Conservation (phyloP, 176 grass and related monocot species). For the Avena insularis region DNA sequence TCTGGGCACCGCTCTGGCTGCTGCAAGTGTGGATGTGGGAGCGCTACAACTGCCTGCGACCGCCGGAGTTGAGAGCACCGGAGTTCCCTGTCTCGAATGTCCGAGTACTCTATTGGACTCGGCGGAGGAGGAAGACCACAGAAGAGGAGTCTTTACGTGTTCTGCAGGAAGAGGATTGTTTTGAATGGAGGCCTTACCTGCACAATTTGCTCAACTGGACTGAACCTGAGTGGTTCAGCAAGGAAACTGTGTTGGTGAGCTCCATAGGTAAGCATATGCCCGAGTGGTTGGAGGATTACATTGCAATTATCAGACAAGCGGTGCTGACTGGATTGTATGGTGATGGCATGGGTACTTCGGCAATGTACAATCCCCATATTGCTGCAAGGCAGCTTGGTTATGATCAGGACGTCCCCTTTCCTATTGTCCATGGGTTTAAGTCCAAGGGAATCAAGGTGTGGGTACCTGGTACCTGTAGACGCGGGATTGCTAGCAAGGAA, state of each 20-base stretch:
- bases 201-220: constrained; percentile 41
- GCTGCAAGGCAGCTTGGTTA: constrained; percentile 71
- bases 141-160: constrained; percentile 30
- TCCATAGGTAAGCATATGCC: constrained; percentile 40
- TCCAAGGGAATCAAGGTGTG: constrained; percentile 24
- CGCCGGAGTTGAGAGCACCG: constrained; percentile 20
- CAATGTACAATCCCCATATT: constrained; percentile 59
- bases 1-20: constrained; percentile 56
- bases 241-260: constrained; percentile 31
- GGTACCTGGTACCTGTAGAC: constrained; percentile 53
- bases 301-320: constrained; percentile 40
- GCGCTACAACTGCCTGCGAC: constrained; percentile 44
- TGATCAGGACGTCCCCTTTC: constrained; percentile 55
- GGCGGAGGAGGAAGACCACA: constrained; percentile 42
- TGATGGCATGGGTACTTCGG: constrained; percentile 35
- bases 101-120: constrained; percentile 35
- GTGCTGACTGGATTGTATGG: constrained; percentile 45
- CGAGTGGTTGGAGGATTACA: constrained; percentile 55
- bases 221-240: constrained; percentile 53
- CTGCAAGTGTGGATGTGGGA: constrained; percentile 75
- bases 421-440: constrained; percentile 9
- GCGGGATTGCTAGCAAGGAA: constrained; percentile 50
- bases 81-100: constrained; percentile 44
- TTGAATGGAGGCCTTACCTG: constrained; percentile 60
- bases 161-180: constrained; percentile 49